Evolutionary conservation across 352 stramenopile species (phyloP).

Genomic region (Globisporangium heterothallicum): DNA sequence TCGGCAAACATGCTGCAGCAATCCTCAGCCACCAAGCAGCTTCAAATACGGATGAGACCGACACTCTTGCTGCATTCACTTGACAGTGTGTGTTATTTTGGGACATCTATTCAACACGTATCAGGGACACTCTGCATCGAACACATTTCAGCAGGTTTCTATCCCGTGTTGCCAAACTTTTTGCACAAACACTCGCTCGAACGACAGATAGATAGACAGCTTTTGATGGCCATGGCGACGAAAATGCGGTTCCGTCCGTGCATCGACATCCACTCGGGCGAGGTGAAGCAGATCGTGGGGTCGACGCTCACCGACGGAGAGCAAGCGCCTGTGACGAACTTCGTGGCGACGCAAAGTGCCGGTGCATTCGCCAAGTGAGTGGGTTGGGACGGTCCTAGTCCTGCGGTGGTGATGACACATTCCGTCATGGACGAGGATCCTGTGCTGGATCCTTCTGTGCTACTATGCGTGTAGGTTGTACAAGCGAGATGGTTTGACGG

Average conservation of each 20-base stretch:
- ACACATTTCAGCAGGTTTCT: no score
- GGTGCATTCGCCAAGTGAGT: slow-evolving; percentile 69
- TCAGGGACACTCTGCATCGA: not conserved
- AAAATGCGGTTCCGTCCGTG: slow-evolving; percentile 96
- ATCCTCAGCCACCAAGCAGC: slow-evolving; percentile 7
- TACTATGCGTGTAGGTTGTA: slow-evolving; percentile 81
- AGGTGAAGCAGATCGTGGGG: slow-evolving; percentile 99
- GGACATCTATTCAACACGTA: no score
- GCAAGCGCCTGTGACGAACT: slow-evolving; percentile 87
- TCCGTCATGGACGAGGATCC: not conserved
- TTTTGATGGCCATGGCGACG: slow-evolving; percentile 2
- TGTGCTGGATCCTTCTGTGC: not conserved
- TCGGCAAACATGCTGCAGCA: not conserved
- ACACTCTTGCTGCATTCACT: not conserved
- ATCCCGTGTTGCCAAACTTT: not conserved
- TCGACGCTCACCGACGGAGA: slow-evolving; percentile 92
- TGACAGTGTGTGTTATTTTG: not conserved
- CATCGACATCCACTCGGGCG: slow-evolving; percentile 96
- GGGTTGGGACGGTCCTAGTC: not conserved
- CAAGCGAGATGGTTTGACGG: slow-evolving; percentile 79
- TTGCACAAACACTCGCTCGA: not conserved
- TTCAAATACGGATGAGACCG: not conserved
- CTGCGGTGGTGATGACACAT: not conserved
- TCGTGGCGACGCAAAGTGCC: slow-evolving; percentile 74
- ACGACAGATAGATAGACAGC: no score